These are phyloP conservation scores for Cryptococcus jaspeensis DNA, from an alignment of 1,284 basidiomycete species.

Conservation along the genomic window DNA sequence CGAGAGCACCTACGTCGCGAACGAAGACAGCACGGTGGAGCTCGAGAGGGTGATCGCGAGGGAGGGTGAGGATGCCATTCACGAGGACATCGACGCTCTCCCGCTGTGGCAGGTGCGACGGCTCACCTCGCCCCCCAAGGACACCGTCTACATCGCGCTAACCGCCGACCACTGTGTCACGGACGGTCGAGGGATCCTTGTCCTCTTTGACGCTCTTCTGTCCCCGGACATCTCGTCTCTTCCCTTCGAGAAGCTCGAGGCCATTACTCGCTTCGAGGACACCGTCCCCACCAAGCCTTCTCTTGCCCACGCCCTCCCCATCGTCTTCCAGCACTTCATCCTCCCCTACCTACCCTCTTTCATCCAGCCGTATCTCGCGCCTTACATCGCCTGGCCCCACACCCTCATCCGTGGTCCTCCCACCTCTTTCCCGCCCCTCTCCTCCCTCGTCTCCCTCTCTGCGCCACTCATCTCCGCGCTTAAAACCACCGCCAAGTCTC, in stretches of 20 bases:
- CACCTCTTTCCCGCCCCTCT: conserved; percentile 3
- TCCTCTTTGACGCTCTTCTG: conserved; percentile 19
- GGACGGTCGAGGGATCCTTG: conserved; percentile 25
- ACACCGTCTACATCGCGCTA: conserved; percentile 8
- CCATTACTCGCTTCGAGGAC: conserved; percentile 22
- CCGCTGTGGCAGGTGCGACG: conserved; percentile 17
- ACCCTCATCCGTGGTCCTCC: conserved; percentile 9
- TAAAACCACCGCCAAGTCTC: conserved; percentile 19
- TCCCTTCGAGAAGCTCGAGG: conserved; percentile 15
- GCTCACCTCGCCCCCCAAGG: not conserved
- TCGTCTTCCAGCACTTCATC: conserved; percentile 33
- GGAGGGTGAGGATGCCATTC: not conserved
- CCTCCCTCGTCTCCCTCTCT: conserved; percentile 20
- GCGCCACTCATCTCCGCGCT: conserved; percentile 15
- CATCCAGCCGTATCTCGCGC: conserved; percentile 24
- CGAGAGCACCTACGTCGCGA: not conserved
- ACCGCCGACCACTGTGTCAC: conserved; percentile 7
- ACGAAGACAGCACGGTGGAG: not conserved
- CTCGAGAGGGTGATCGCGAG: conserved; percentile 1
- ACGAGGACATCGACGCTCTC: not conserved
- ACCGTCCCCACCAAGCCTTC: conserved; percentile 26
- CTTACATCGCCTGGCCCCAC: conserved; percentile 29
- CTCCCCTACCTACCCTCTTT: conserved; percentile 35
- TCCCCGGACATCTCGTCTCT: conserved; percentile 13
- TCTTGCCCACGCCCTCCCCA: not conserved